These are phyloP conservation scores for Solanum hybrid DNA, from an alignment of 305 asterid genomes.

Conservation along the genomic window DNA sequence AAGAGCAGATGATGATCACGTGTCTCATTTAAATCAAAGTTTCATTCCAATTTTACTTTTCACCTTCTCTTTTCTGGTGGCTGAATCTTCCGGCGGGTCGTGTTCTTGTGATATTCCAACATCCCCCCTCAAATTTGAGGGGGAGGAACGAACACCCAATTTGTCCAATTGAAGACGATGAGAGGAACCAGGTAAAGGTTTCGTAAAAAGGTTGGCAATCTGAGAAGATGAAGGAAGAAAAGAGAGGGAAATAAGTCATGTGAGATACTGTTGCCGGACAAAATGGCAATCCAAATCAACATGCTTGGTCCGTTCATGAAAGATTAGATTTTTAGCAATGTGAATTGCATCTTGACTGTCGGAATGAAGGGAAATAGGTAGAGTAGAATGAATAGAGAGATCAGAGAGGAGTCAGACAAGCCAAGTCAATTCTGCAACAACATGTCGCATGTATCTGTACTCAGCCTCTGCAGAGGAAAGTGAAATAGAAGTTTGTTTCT, in stretches of 20 bases:
- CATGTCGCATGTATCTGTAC: not conserved
- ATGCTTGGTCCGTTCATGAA: too few relatives aligned
- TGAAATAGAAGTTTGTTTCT: not conserved
- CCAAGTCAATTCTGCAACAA: not conserved
- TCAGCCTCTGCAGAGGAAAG: not conserved
- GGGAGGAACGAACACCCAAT: not conserved
- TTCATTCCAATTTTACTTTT: too few relatives aligned
- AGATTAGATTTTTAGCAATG: too few relatives aligned
- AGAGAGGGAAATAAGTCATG: not conserved
- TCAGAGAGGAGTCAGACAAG: not conserved
- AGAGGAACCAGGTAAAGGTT: not conserved
- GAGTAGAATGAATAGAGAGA: not conserved
- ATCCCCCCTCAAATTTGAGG: not conserved
- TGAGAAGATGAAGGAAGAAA: not conserved
- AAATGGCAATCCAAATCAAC: too few relatives aligned
- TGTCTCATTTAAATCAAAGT: too few relatives aligned
- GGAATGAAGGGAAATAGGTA: not conserved
- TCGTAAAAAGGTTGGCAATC: too few relatives aligned
- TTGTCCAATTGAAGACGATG: not conserved
- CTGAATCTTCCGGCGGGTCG: too few relatives aligned
- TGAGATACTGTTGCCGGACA: not conserved
- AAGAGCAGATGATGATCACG: too few relatives aligned
- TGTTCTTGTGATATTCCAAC: too few relatives aligned
- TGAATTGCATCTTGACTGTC: too few relatives aligned
- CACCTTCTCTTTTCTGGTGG: too few relatives aligned